A percentile compares a stretch with the other conserved stretches of the same genome.
Evolutionary conservation across 805 yeast genomes (phyloP).

Genomic region (Myxozyma udenii): DNA sequence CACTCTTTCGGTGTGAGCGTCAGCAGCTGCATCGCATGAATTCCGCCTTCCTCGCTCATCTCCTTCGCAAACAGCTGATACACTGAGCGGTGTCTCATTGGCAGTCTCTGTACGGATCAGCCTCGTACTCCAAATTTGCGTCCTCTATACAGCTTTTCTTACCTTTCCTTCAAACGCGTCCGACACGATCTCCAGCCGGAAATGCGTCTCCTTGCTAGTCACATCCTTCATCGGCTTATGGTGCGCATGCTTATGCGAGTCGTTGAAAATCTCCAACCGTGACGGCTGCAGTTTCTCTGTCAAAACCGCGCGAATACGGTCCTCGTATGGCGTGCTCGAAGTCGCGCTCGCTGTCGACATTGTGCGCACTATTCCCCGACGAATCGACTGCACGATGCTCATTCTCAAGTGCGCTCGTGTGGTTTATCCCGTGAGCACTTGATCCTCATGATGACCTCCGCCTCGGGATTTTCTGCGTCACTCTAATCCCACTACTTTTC

Average conservation of each 20-base stretch:
- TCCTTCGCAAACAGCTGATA: constrained; percentile 71
- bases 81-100: constrained; percentile 69
- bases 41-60: constrained; percentile 56
- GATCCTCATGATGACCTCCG: too few species aligned
- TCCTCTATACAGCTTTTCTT: constrained; percentile 34
- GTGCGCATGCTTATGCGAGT: constrained; percentile 82
- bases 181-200: constrained; percentile 69
- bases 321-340: constrained; percentile 22
- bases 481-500: too few species aligned
- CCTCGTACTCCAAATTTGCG: neutral
- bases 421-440: neutral
- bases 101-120: constrained; percentile 8
- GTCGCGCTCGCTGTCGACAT: constrained; percentile 5
- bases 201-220: constrained; percentile 77
- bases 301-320: constrained; percentile 14
- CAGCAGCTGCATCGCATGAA: constrained; percentile 84
- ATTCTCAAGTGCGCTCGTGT: neutral
- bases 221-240: constrained; percentile 81
- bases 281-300: constrained; percentile 44
- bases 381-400: too few species aligned
- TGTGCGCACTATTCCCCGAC: constrained; percentile 2
- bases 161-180: constrained; percentile 61
- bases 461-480: too few species aligned
- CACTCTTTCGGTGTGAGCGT: constrained; percentile 71
- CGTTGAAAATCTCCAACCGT: constrained; percentile 59